These are phyloP conservation scores for Colletotrichum melonis DNA, from an alignment of 2,329 filamentous ascomycete genomes.

Conservation along the genomic window DNA sequence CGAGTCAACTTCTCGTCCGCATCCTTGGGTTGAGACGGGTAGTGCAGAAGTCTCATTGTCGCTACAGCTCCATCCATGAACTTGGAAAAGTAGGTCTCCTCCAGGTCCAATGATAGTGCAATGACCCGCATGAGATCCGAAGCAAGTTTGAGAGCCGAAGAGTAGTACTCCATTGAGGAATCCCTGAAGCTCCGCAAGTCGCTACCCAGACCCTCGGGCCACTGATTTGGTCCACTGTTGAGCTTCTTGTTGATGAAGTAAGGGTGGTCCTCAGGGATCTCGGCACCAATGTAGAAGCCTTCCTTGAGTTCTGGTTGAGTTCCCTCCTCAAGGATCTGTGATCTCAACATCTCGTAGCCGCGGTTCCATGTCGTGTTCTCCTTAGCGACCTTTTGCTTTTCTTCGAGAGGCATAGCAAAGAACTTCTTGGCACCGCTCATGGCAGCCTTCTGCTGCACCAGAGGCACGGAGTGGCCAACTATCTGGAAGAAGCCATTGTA, in stretches of 20 bases:
- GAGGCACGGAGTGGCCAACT: conserved; percentile 57
- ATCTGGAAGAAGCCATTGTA: conserved; percentile 66
- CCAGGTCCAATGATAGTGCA: conserved; percentile 53
- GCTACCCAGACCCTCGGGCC: conserved; percentile 50
- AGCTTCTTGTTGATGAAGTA: conserved; percentile 54
- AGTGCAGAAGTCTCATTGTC: conserved; percentile 60
- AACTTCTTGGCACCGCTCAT: conserved; percentile 56
- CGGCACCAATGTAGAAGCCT: conserved; percentile 53
- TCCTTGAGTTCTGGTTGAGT: conserved; percentile 60
- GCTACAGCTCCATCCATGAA: conserved; percentile 57
- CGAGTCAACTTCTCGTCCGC: conserved; percentile 46
- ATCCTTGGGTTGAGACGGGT: conserved; percentile 54
- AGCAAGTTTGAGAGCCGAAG: conserved; percentile 51
- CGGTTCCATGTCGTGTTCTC: conserved; percentile 54
- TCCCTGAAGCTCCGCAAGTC: conserved; percentile 47
- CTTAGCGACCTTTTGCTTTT: conserved; percentile 55
- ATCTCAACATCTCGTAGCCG: conserved; percentile 61
- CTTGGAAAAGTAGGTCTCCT: conserved; percentile 54
- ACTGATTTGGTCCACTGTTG: conserved; percentile 53
- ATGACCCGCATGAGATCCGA: conserved; percentile 54
- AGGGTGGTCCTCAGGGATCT: conserved; percentile 54
- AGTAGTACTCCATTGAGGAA: conserved; percentile 53
- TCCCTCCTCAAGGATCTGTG: conserved; percentile 57
- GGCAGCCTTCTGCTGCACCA: conserved; percentile 50
- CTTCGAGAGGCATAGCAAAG: conserved; percentile 55